Percentiles rank a stretch among this genome's conserved stretches.
Evolutionary conservation across 208 protist species (phyloP).

Genomic region (Trypanosoma platydactyli): DNA sequence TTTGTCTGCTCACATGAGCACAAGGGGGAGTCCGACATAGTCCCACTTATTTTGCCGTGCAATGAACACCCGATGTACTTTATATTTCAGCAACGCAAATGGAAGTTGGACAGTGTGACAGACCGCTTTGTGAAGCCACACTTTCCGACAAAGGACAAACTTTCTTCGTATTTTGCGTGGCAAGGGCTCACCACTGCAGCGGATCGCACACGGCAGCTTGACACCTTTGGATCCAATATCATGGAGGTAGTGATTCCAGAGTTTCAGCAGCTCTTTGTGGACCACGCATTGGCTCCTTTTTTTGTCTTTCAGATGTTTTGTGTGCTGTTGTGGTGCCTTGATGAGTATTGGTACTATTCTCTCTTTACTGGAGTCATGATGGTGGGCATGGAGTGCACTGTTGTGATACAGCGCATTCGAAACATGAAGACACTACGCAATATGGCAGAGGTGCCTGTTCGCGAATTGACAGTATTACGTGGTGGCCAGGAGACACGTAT

Average conservation of each 20-base stretch:
- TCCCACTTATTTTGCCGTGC: slow-evolving; percentile 49
- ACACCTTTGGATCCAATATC: slow-evolving; percentile 81
- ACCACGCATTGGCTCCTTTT: slow-evolving; percentile 97
- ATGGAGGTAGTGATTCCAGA: slow-evolving; percentile 95
- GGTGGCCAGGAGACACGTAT: slow-evolving; percentile 60
- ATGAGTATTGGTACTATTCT: slow-evolving; percentile 98
- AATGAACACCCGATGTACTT: slow-evolving; percentile 72
- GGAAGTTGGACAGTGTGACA: slow-evolving; percentile 70
- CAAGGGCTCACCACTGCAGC: slow-evolving; percentile 58
- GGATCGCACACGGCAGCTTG: slow-evolving; percentile 51
- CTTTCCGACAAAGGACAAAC: slow-evolving; percentile 77
- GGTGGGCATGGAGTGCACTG: slow-evolving; percentile 96
- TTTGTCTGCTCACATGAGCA: slow-evolving; percentile 75
- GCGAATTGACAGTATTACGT: slow-evolving; percentile 71
- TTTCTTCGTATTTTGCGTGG: slow-evolving; percentile 78
- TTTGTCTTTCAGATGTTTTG: slow-evolving; percentile 99
- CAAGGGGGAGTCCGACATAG: slow-evolving; percentile 86
- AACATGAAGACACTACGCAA: slow-evolving; percentile 93
- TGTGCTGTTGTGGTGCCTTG: slow-evolving; percentile 95
- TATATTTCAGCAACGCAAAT: slow-evolving; percentile 91
- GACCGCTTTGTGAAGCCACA: slow-evolving; percentile 80
- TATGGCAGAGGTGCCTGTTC: slow-evolving; percentile 91
- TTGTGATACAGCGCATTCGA: slow-evolving; percentile 92
- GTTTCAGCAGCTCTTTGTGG: slow-evolving; percentile 94
- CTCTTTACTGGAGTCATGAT: slow-evolving; percentile 98